Evolutionary conservation across 1,284 basidiomycete species (phyloP).

Genomic region (Neotropicomus parvogracilis): DNA sequence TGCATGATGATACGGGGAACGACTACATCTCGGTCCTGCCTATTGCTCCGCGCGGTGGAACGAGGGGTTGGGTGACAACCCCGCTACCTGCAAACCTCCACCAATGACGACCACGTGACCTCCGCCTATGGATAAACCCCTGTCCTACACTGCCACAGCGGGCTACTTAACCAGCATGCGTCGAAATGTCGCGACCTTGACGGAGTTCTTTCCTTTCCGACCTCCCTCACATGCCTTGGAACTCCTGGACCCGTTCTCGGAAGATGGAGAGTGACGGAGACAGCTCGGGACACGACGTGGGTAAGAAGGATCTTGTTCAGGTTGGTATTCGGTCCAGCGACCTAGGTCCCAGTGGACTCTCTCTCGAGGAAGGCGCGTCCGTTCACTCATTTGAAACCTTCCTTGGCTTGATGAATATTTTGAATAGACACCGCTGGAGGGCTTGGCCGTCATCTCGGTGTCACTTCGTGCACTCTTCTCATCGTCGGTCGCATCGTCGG

Average conservation of each 20-base stretch:
- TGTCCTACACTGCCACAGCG: too few species aligned
- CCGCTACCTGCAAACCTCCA: too few species aligned
- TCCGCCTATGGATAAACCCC: too few species aligned
- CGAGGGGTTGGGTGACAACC: too few species aligned
- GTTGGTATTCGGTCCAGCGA: neutral
- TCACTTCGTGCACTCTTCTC: constrained; percentile 48
- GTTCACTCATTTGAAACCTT: neutral
- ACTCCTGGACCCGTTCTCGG: constrained; percentile 1
- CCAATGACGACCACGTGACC: too few species aligned
- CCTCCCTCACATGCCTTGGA: constrained; percentile 9
- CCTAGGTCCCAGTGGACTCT: constrained; percentile 23
- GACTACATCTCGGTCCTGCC: too few species aligned
- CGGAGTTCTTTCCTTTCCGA: neutral
- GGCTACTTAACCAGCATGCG: too few species aligned
- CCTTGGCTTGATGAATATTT: neutral
- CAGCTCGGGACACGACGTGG: neutral
- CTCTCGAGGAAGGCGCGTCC: constrained; percentile 30
- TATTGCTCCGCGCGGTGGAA: too few species aligned
- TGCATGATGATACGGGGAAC: too few species aligned
- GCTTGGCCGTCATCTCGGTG: constrained; percentile 49
- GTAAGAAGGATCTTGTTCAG: constrained; percentile 8
- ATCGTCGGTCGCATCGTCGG: constrained; percentile 55
- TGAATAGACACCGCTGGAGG: constrained; percentile 42
- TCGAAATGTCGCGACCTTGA: too few species aligned
- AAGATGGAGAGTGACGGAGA: constrained; percentile 6